Evolutionary conservation across 2,329 filamentous ascomycete genomes (phyloP).

Genomic region (Phialophora verrucosa): DNA sequence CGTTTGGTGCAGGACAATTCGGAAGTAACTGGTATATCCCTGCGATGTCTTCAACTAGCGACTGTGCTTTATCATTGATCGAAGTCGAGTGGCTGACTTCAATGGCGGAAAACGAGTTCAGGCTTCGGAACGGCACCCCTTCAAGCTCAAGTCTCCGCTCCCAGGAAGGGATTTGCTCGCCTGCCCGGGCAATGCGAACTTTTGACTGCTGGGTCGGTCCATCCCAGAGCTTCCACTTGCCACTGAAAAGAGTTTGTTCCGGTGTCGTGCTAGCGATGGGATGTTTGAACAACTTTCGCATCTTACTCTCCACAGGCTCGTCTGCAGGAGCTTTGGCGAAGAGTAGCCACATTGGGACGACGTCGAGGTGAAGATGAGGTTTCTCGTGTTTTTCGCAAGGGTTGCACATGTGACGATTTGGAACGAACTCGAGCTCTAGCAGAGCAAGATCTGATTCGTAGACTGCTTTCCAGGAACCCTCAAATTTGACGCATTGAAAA

Average conservation of each 20-base stretch:
- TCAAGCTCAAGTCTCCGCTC: constrained; percentile 50
- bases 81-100: constrained; percentile 14
- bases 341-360: constrained; percentile 54
- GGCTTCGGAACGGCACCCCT: constrained; percentile 46
- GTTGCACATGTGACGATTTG: constrained; percentile 5
- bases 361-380: constrained; percentile 30
- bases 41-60: constrained; percentile 4
- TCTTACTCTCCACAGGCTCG: constrained; percentile 47
- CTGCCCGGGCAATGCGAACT: constrained; percentile 47
- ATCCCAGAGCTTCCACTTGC: constrained; percentile 54
- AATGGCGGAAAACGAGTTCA: constrained; percentile 41
- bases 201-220: constrained; percentile 42
- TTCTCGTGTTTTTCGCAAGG: not conserved
- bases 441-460: constrained; percentile 43
- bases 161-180: constrained; percentile 46
- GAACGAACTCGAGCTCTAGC: constrained; percentile 32
- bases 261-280: constrained; percentile 58
- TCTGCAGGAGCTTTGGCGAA: constrained; percentile 52
- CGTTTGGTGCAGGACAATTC: constrained; percentile 31
- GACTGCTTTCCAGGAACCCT: constrained; percentile 50
- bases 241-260: constrained; percentile 42
- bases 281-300: constrained; percentile 52
- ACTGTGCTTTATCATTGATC: not conserved
- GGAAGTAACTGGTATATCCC: constrained; percentile 28
- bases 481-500: constrained; percentile 44